Conservation (phyloP, 768 basidiomycete genomes). For the Tulasnella calospora region DNA sequence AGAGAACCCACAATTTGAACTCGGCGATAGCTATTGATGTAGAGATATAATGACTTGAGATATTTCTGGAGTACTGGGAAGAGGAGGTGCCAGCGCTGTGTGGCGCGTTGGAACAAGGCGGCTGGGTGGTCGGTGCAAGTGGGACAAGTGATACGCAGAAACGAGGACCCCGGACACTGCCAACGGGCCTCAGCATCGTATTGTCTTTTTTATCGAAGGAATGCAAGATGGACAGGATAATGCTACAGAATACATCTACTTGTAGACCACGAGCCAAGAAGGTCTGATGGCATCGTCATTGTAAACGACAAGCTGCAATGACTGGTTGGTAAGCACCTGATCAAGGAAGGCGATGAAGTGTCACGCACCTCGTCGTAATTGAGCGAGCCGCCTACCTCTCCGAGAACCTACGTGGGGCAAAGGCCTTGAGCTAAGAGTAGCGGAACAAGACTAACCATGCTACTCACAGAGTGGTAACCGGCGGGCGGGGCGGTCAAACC, state of each 20-base stretch:
- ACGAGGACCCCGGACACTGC: slow-evolving; percentile 2
- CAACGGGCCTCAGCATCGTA: not conserved
- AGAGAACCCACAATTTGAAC: not conserved
- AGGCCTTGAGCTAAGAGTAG: not conserved
- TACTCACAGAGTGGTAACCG: slow-evolving; percentile 14
- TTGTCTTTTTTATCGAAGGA: not conserved
- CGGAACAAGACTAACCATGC: not conserved
- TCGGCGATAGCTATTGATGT: not conserved
- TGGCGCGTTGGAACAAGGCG: not conserved
- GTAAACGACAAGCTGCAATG: slow-evolving; percentile 16
- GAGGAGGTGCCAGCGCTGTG: not conserved
- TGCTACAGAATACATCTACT: slow-evolving; percentile 6
- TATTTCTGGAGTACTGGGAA: not conserved
- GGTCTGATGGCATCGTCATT: slow-evolving; percentile 19
- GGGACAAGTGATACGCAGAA: not conserved
- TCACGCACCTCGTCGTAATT: slow-evolving; percentile 12
- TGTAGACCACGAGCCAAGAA: slow-evolving; percentile 17
- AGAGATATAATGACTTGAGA: not conserved
- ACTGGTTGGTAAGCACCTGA: not conserved
- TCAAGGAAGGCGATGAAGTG: not conserved
- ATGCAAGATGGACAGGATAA: not conserved
- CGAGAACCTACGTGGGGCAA: slow-evolving; percentile 2
- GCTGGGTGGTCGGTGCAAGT: not conserved
- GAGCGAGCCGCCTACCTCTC: not conserved
- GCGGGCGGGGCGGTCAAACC: not conserved